These are phyloP conservation scores for Raphanus raphanistrum DNA, from an alignment of 345 rosid genomes.

Conservation along the genomic window DNA sequence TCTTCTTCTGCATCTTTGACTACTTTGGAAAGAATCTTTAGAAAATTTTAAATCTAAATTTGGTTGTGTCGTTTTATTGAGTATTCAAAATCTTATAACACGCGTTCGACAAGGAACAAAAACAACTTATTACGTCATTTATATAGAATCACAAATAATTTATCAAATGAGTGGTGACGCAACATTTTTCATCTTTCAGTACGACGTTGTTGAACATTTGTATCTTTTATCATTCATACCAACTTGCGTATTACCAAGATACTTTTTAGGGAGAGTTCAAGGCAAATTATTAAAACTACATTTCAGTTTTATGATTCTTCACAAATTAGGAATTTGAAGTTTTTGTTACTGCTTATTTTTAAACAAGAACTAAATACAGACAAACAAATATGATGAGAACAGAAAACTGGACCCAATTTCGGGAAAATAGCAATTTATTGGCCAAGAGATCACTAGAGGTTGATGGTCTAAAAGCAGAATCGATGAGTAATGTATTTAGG, in stretches of 20 bases:
- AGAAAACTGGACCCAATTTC: not conserved
- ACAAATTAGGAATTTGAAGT: not conserved
- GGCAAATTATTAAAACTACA: not conserved
- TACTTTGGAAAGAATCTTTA: constrained; percentile 19
- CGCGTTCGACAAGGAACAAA: not conserved
- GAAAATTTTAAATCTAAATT: not conserved
- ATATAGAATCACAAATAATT: not conserved
- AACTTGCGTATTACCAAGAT: not conserved
- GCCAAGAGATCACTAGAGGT: constrained; percentile 31
- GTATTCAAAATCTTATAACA: not conserved
- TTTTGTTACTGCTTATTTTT: not conserved
- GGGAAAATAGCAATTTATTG: not conserved
- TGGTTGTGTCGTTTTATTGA: not conserved
- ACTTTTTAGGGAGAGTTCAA: not conserved
- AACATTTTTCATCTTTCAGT: not conserved
- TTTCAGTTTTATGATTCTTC: not conserved
- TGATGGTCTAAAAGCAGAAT: constrained; percentile 35
- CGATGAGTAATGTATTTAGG: constrained; percentile 1
- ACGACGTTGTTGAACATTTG: not conserved
- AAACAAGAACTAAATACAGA: not conserved
- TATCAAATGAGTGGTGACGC: not conserved
- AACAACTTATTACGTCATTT: not conserved
- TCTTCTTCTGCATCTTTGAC: constrained; percentile 25
- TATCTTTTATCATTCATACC: not conserved
- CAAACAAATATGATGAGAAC: not conserved